Conservation (phyloP, 2,329 filamentous ascomycete genomes). For the Botryotinia globosa region DNA sequence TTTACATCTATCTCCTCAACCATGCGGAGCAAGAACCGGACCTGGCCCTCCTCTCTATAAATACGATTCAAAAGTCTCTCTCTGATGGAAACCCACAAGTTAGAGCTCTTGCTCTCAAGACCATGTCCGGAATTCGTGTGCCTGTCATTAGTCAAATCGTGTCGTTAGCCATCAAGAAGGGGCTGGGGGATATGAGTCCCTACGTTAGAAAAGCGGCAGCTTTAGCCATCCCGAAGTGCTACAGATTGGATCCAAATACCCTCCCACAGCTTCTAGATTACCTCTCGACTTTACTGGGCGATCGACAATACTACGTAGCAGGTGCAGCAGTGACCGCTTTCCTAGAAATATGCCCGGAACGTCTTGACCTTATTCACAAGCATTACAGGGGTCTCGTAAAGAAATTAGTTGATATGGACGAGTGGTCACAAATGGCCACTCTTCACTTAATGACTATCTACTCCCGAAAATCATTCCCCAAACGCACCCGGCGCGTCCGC, state of each 20-base stretch:
- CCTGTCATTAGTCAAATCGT: constrained; percentile 98
- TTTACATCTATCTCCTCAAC: constrained; percentile 96
- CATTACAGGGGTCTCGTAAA: constrained; percentile 82
- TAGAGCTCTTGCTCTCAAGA: constrained; percentile 85
- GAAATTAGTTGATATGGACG: constrained; percentile 97
- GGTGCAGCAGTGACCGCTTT: constrained; percentile 90
- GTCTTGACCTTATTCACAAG: constrained; percentile 84
- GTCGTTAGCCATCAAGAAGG: constrained; percentile 91
- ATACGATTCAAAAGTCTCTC: constrained; percentile 96
- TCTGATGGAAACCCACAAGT: constrained; percentile 90
- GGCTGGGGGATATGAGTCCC: constrained; percentile 89
- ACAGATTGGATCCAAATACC: constrained; percentile 82
- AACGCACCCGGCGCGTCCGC: constrained; percentile 56
- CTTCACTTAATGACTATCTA: constrained; percentile 81
- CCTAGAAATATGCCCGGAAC: constrained; percentile 82
- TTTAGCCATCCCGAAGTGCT: constrained; percentile 92
- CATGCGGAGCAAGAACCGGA: constrained; percentile 97
- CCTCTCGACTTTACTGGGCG: constrained; percentile 72
- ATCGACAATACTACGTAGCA: constrained; percentile 95
- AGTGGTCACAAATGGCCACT: constrained; percentile 90
- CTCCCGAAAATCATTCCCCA: constrained; percentile 82
- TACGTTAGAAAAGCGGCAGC: constrained; percentile 91
- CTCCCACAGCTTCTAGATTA: constrained; percentile 83
- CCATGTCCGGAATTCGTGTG: constrained; percentile 96
- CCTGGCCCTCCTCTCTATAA: constrained; percentile 92